Conservation (phyloP, 306 rosid species). For the Mucuna pruriens region DNA sequence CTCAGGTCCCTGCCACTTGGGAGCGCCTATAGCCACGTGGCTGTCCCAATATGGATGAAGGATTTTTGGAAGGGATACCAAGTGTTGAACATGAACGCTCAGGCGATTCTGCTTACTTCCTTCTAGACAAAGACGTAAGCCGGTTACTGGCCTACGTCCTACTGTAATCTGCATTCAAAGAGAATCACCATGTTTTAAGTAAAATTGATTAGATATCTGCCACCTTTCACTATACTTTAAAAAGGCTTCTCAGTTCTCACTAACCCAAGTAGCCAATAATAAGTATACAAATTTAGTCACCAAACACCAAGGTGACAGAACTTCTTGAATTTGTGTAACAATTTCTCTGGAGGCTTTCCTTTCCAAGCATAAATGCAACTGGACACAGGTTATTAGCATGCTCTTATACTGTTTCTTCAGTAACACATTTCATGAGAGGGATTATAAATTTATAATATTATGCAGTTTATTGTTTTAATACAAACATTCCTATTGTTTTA, state of each 20-base stretch:
- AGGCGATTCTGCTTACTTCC: slow-evolving; percentile 75
- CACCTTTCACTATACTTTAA: background rate
- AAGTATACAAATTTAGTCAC: background rate
- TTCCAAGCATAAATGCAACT: slow-evolving; percentile 12
- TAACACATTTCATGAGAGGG: background rate
- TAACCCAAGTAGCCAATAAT: background rate
- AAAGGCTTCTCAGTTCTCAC: background rate
- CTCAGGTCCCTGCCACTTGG: slow-evolving; percentile 89
- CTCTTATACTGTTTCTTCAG: background rate
- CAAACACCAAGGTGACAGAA: background rate
- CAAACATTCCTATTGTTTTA: background rate
- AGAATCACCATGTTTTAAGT: background rate
- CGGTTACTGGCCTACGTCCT: slow-evolving; percentile 84
- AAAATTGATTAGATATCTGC: background rate
- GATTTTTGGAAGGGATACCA: slow-evolving; percentile 76
- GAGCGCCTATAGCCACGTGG: slow-evolving; percentile 83
- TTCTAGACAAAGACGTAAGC: slow-evolving; percentile 67
- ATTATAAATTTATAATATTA: background rate
- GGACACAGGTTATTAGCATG: background rate
- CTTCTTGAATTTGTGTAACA: background rate
- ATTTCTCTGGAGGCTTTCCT: background rate
- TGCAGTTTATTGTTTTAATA: background rate
- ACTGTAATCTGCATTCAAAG: slow-evolving; percentile 67
- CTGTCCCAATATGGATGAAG: slow-evolving; percentile 76
- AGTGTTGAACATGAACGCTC: slow-evolving; percentile 73